Evolutionary conservation across 805 yeast genomes (phyloP), one percentile per base, ranked within the genome.

Genomic region (Pichia membranifaciens): DNA sequence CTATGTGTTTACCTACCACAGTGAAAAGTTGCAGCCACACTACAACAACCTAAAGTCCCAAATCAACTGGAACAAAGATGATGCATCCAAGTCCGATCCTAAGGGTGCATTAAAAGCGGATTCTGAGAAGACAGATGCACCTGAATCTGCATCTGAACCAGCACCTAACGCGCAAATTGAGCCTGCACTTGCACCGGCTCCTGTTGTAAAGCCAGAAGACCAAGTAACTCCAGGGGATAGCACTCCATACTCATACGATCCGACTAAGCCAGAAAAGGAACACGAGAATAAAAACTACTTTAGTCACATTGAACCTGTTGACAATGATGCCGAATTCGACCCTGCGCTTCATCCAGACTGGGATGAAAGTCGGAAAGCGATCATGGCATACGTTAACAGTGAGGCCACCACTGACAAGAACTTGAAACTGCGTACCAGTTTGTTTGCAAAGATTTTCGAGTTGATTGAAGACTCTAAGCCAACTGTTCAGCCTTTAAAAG

Each of bases 381-480:
- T 38, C 22, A 20, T 38, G 18, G 13, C 20, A 9, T 45, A 33
- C 22, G 10, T 41, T 35, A 17, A 46, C 17, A n/a, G 31, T 5
- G 37, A 46, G 10, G n/a, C 42, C 7, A 13, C 9, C 5, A 18
- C 16, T 15, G 49, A 46, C 20, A 2, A 13, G 13, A 10, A 3
- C 3, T 16, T 36, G 10, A 3, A 16, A 18, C 16, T 32, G 20
- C 42, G 46, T 35, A 15, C 25, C 6, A 8, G 20, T 12, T 15
- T 32, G 15, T 51, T 51, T 16, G 17, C 13, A 7, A 32, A 23
- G n/a, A 20, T 49, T 1, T 51, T 53, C 40, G 39, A 41, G 10
- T n/a, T 38, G 17, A 37, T 58, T 8, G 13, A 41, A 4, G 40
- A 65, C 16, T 73, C 74, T 12, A 67, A 64, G 52, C 87, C 87